Evolutionary conservation across 108 stramenopile species (phyloP).

Genomic region (Cyclotella cryptica): DNA sequence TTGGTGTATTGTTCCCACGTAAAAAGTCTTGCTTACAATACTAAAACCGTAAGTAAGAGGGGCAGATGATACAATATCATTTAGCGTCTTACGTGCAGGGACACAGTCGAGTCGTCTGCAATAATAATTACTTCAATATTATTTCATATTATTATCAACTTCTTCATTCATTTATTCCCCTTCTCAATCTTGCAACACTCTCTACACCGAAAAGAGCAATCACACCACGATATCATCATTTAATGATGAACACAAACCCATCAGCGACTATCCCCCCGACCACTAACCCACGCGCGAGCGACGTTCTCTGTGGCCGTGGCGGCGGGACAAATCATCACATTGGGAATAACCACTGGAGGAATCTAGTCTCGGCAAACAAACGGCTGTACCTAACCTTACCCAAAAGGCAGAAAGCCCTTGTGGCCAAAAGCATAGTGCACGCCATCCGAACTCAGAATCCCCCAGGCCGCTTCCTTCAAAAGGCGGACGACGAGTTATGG

Average conservation of each 20-base stretch:
- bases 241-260: background rate
- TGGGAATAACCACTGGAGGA: constrained; percentile 72
- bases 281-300: background rate
- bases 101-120: no score
- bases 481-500: constrained; percentile 61
- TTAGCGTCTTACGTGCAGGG: no score
- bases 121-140: no score
- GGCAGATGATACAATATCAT: no score
- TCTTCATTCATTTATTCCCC: no score
- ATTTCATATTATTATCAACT: no score
- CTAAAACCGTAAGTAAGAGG: no score
- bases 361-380: constrained; percentile 77
- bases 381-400: constrained; percentile 73
- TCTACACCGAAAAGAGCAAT: no score
- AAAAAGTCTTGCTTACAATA: no score
- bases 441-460: constrained; percentile 70
- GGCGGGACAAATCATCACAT: constrained; percentile 57
- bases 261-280: constrained; percentile 4
- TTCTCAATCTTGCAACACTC: no score
- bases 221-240: no score
- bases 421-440: constrained; percentile 70
- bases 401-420: constrained; percentile 76
- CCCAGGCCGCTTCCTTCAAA: constrained; percentile 62
- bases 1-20: no score
- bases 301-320: constrained; percentile 62